These are phyloP conservation scores for Colletotrichum nymphaeae DNA, from an alignment of 2,329 filamentous ascomycete genomes.

Conservation along the genomic window DNA sequence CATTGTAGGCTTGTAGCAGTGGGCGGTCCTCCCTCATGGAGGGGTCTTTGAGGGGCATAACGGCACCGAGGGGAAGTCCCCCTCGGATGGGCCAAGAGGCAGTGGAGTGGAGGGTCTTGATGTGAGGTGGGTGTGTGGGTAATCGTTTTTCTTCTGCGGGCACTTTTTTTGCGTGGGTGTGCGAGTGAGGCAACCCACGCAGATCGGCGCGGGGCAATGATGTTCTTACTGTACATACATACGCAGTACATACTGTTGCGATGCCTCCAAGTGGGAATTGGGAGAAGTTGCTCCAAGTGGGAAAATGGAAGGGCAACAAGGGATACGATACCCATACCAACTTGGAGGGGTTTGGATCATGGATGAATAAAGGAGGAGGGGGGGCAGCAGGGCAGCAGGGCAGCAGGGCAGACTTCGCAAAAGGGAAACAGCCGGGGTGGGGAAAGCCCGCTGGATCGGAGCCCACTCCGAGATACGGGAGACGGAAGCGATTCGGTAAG, in stretches of 20 bases:
- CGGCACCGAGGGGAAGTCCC: no score
- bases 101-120: neutral
- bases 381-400: no score
- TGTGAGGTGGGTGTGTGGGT: no score
- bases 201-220: neutral
- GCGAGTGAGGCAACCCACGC: neutral
- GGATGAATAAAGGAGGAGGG: neutral
- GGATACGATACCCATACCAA: neutral
- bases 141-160: neutral
- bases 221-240: neutral
- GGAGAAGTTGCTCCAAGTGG: neutral
- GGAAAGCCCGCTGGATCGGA: constrained; percentile 11
- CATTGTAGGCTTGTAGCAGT: neutral
- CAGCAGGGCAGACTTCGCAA: neutral
- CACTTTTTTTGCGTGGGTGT: neutral
- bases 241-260: neutral
- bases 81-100: neutral
- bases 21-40: neutral
- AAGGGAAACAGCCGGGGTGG: neutral
- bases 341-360: neutral
- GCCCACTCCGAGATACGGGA: constrained; percentile 29
- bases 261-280: neutral
- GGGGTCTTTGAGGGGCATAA: neutral
- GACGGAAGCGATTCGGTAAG: constrained; percentile 6
- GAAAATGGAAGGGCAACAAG: neutral